Conservation (phyloP, 164 flowering plant genomes). For the Cinnamomum micranthum region DNA sequence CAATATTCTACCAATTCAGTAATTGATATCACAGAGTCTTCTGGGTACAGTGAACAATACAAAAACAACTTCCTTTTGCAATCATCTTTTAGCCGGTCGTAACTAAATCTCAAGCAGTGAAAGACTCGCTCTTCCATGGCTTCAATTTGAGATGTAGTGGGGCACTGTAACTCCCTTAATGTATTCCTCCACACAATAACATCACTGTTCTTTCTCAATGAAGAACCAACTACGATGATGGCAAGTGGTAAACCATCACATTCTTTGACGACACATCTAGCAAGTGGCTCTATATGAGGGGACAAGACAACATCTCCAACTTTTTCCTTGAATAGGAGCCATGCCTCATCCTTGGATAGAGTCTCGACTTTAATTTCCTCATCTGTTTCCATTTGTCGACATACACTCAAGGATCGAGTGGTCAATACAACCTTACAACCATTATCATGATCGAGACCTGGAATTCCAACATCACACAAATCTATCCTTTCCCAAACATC, state of each 20-base stretch:
- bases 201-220: not conserved
- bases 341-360: not conserved
- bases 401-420: not conserved
- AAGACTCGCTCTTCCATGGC: too few relatives aligned
- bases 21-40: not conserved
- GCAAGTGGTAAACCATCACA: conserved; percentile 4
- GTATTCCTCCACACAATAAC: conserved; percentile 3
- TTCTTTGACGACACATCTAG: not conserved
- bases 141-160: not conserved
- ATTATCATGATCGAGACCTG: too few relatives aligned
- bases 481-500: too few relatives aligned
- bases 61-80: conserved; percentile 5
- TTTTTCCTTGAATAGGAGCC: not conserved
- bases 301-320: not conserved
- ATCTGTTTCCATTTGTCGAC: conserved; percentile 1
- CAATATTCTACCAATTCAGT: conserved; percentile 1
- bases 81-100: too few relatives aligned
- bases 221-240: not conserved
- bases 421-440: too few relatives aligned
- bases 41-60: conserved; percentile 5
- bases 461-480: too few relatives aligned
- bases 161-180: not conserved
- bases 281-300: not conserved
- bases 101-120: too few relatives aligned
- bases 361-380: not conserved